Evolutionary conservation across 805 yeast genomes (phyloP), one percentile per base, ranked within the genome.

Genomic region (Candida fluviatilis): DNA sequence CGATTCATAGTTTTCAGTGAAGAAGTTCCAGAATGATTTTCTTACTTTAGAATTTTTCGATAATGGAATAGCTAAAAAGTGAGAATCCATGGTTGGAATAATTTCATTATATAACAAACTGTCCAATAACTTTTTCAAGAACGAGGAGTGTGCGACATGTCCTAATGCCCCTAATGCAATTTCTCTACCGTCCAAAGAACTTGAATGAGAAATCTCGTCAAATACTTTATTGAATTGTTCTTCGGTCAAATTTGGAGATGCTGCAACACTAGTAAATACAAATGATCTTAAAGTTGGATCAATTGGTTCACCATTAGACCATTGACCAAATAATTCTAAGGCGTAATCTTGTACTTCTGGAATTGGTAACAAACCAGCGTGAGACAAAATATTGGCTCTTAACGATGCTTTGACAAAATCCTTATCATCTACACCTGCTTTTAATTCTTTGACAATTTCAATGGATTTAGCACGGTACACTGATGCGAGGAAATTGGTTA

Each of bases 51-150:
- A 44, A 52, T 80, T 80, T 6, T 57, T 47, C n/a, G 76, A 66
- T 25, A 80, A 60, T 18, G 75, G 56, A 6, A 51, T 54, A 2
- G 74, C 72, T 36, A 80, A 58, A 50, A 71, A 75, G 48, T 75
- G 77, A 14, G 74, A 66, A 49, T 81, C 84, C 82, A 81, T 82
- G 17, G 66, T 67, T 0, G 78, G 77, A 25, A 80, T 66, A 27
- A 63, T 52, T 2, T 68, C 66, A 8, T 61, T 60, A 26, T 75
- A 64, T 31, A 69, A 52, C 23, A 77, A 54, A 40, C 68, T 49
- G 0, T 47, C 54, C n/a, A 78, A 47, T 34, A 75, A 57, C 34
- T 53, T 52, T n/a, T 57, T 48, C 18, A 75, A 58, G 19, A 66
- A 60, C 11, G 55, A 60, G 7, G 53, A 48, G 21, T 66, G 63